Percentiles rank a stretch among this genome's conserved stretches.
Conservation (phyloP, 805 yeast genomes). For the Yamadazyma kitorensis region DNA sequence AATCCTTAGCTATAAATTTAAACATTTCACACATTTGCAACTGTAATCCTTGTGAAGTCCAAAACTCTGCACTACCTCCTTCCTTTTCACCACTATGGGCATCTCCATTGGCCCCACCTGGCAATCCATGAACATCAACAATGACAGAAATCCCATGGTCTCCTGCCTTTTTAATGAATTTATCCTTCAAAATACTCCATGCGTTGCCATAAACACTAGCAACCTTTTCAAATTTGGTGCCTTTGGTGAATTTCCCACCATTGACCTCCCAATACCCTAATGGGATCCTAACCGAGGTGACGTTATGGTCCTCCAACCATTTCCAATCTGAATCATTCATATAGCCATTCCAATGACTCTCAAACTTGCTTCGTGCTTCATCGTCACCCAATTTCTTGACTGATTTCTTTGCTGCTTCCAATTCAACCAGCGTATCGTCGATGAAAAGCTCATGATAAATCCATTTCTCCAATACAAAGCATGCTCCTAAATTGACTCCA, state of each 20-base stretch:
- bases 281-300: slow-evolving; percentile 83
- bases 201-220: slow-evolving; percentile 62
- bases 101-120: slow-evolving; percentile 87
- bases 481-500: slow-evolving; percentile 84
- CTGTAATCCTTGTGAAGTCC: slow-evolving; percentile 47
- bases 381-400: slow-evolving; percentile 51
- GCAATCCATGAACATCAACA: slow-evolving; percentile 85
- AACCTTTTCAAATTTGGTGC: slow-evolving; percentile 60
- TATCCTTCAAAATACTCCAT: slow-evolving; percentile 59
- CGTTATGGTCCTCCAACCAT: slow-evolving; percentile 64
- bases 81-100: slow-evolving; percentile 74
- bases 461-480: slow-evolving; percentile 80
- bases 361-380: slow-evolving; percentile 51
- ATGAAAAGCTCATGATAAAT: slow-evolving; percentile 63
- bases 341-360: slow-evolving; percentile 64
- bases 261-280: slow-evolving; percentile 88
- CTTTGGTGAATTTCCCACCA: slow-evolving; percentile 54
- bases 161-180: slow-evolving; percentile 58
- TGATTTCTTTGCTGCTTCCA: slow-evolving; percentile 60
- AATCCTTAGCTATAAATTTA: slow-evolving; percentile 60
- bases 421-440: slow-evolving; percentile 58
- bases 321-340: slow-evolving; percentile 73
- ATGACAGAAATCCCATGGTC: slow-evolving; percentile 65
- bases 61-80: slow-evolving; percentile 60
- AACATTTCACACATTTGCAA: slow-evolving; percentile 48